Base-by-base conservation (phyloP, 106 monocot species). In the Chionographis japonica region DNA sequence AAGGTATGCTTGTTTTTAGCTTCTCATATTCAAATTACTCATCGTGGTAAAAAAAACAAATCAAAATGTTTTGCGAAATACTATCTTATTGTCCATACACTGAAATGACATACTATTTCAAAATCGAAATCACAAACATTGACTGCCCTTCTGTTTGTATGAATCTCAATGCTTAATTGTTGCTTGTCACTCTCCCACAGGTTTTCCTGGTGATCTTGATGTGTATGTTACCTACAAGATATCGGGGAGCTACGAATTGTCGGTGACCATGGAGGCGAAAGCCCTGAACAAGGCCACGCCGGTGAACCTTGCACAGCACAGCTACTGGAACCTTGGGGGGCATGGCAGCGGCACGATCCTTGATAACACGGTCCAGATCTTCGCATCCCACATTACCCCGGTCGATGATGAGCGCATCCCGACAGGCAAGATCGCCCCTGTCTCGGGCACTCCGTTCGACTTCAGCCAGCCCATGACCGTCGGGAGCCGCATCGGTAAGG, bases 201-300 rank as follows among this genome's bases (percentile, higher is more conserved):
- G 95, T 37, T 95, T 89, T 50, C 95, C 95, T 2, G 95, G 95
- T 35, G 88, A 73, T 15, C 77, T 95, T 8, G 89, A 95, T 63
- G 91, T 95, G 59, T 80, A 27, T 12, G 91, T 95, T 13, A 95
- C 95, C 12, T 95, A 95, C 86, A 84, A 82, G 52, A 74, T 95
- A 68, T 66, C 79, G n/a, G 58, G 57, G 6, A 69, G 80, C 55
- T 86, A 86, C 65, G 17, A 81, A 27, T 60, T 86, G 58, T 50
- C 58, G 42, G 78, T 79, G 54, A 38, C 14, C 16, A 82, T 85
- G 80, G 14, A 54, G 8, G 72, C 79, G 40, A 38, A 4, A 41
- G 54, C 52, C 27, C 27, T 27, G 27, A 75, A 69, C 57, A 76
- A 82, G 56, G 59, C 86, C 2, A 86, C 86, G 0, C 86, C 86